phyloP scores from a whole-genome alignment of 2,329 filamentous ascomycete species.

The Pestalotiopsis sp. region DNA sequence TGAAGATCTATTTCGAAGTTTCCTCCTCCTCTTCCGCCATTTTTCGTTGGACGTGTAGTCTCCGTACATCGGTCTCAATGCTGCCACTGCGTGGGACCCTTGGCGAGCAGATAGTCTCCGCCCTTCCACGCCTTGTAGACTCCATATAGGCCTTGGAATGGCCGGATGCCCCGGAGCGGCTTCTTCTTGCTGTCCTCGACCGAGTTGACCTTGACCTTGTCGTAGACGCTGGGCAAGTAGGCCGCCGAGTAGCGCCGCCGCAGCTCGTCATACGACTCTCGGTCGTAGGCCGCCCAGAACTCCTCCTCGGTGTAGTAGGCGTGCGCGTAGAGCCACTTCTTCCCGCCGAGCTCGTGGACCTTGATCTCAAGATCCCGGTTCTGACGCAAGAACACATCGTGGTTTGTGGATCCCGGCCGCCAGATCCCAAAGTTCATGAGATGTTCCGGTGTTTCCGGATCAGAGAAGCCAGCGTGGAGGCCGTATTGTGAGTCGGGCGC shows the following conservation, averaged over 20 bases:
- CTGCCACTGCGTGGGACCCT: constrained; percentile 11
- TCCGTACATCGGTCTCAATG: neutral
- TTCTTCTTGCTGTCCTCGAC: constrained; percentile 33
- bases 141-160: constrained; percentile 48
- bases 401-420: constrained; percentile 49
- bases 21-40: neutral
- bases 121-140: constrained; percentile 47
- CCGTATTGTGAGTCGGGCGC: constrained; percentile 45
- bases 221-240: constrained; percentile 65
- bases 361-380: constrained; percentile 66
- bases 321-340: constrained; percentile 73
- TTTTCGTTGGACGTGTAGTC: neutral
- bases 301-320: constrained; percentile 69
- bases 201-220: constrained; percentile 63
- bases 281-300: constrained; percentile 69
- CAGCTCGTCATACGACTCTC: constrained; percentile 59
- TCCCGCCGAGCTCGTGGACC: constrained; percentile 61
- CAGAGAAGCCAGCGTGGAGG: constrained; percentile 48
- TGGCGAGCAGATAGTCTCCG: constrained; percentile 47
- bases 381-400: constrained; percentile 49
- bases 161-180: constrained; percentile 39
- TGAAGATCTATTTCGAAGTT: neutral
- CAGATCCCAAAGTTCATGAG: constrained; percentile 68
- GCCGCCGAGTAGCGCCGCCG: constrained; percentile 60
- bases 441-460: constrained; percentile 36